Evolutionary conservation across 225 moss, liverwort and hornwort species (phyloP).

Genomic region (Anthoceros angustus): DNA sequence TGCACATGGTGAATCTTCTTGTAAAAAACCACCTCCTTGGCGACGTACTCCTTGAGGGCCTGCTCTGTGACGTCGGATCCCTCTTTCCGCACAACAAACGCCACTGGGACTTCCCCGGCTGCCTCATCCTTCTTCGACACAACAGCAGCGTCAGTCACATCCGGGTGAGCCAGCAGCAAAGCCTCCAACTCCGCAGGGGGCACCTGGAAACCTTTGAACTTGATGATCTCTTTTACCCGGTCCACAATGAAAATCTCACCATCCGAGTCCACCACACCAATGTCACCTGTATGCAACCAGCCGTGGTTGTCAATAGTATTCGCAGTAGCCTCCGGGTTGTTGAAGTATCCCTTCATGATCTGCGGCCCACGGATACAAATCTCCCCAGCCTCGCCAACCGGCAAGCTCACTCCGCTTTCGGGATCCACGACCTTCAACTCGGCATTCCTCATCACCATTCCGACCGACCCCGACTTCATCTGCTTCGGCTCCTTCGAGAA

Average conservation of each 20-base stretch:
- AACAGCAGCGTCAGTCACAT: conserved; percentile 60
- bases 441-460: conserved; percentile 41
- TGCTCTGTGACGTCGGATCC: conserved; percentile 37
- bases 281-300: conserved; percentile 77
- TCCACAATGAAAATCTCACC: conserved; percentile 93
- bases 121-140: conserved; percentile 48
- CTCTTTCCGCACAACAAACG: conserved; percentile 47
- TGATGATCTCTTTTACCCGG: conserved; percentile 91
- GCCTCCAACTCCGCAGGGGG: conserved; percentile 86
- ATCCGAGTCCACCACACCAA: conserved; percentile 58
- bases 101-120: conserved; percentile 82
- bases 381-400: conserved; percentile 38
- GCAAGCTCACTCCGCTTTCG: conserved; percentile 34
- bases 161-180: conserved; percentile 37
- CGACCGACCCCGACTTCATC: conserved; percentile 44
- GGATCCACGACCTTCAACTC: conserved; percentile 40
- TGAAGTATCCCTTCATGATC: conserved; percentile 50
- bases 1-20: not conserved
- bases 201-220: conserved; percentile 92
- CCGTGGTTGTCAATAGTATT: conserved; percentile 63
- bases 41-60: conserved; percentile 38
- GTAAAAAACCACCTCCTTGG: conserved; percentile 30
- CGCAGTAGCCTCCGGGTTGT: conserved; percentile 49
- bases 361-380: conserved; percentile 52
- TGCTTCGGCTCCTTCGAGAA: conserved; percentile 28